A percentile compares a stretch with the other conserved stretches of the same genome.
phyloP scores from a whole-genome alignment of 2,329 filamentous ascomycete species.

The Scolecobasidium constrictum region DNA sequence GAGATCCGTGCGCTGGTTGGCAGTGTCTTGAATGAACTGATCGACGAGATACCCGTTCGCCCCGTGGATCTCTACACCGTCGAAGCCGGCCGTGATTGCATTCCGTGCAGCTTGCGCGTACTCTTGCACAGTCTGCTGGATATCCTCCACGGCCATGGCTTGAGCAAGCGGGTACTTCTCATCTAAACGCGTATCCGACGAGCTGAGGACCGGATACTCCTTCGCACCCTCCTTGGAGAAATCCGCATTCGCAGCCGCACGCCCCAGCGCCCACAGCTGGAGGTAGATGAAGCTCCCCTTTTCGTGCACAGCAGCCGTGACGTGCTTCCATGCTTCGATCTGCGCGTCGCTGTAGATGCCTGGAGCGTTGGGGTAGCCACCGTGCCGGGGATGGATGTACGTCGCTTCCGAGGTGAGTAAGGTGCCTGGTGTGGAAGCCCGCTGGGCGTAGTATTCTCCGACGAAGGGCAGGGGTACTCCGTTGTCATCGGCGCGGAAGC shows the following conservation, averaged over 20 bases:
- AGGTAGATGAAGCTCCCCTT: constrained; percentile 38
- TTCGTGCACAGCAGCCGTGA: constrained; percentile 39
- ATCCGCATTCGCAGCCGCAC: constrained; percentile 24
- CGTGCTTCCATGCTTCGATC: constrained; percentile 38
- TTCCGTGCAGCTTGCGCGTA: constrained; percentile 32
- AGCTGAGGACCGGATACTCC: constrained; percentile 20
- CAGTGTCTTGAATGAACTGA: constrained; percentile 39
- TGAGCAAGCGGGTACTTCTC: constrained; percentile 18
- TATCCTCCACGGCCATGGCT: constrained; percentile 14
- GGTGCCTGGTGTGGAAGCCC: constrained; percentile 41
- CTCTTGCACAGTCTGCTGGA: constrained; percentile 28
- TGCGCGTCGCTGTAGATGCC: constrained; percentile 28
- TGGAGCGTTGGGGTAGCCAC: constrained; percentile 22
- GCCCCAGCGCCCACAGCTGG: constrained; percentile 38
- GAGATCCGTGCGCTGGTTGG: constrained; percentile 38
- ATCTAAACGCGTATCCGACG: background rate
- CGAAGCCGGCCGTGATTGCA: constrained; percentile 45
- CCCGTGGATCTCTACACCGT: constrained; percentile 39
- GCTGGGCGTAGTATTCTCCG: constrained; percentile 33
- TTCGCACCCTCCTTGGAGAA: constrained; percentile 13
- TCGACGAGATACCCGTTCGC: constrained; percentile 35
- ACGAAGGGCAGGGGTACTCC: constrained; percentile 21
- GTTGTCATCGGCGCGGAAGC: constrained; percentile 28
- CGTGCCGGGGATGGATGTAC: background rate
- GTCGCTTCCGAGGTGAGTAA: constrained; percentile 46